Evolutionary conservation across 371 early-diverging fungal species (phyloP), one percentile per base, ranked within the genome.

Genomic region (Coemansia sp.): DNA sequence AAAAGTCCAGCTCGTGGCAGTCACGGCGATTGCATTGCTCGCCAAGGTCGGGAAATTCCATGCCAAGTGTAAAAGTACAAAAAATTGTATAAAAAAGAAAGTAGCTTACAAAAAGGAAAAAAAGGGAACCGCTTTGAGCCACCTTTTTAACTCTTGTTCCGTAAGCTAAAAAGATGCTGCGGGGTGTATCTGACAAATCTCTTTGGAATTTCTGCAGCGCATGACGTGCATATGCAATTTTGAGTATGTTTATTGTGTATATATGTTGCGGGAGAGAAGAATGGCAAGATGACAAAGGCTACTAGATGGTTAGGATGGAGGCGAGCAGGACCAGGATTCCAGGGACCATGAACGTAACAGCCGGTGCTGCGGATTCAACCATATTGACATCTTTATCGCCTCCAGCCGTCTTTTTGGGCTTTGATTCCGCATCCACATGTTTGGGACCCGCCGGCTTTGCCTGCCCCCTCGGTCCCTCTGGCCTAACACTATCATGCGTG

Each of bases 41-140:
- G 29, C 73, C 73, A 7, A 73, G 53, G 6, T 65, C 58, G 19
- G 69, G 69, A 12, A 73, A 61, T 41, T 73, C 73, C 73, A 73
- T 72, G 11, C 17, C 48, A 48, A 48, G 6, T 19, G 48, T 48
- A 7, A 19, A 48, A 19, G 21, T 55, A 29, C 15, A 19, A 32
- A 32, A 32, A 56, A 56, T 3, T 11, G 32, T 23, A 36, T 32
- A 13, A 56, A 28, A 54, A 56, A 17, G 26, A 23, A 23, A 23
- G 23, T 4, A 54, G 4, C 15, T 15, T 24, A 24, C 26, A 52
- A 23, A 52, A 52, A 11, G 6, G 21, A 23, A 23, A 23, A 21
- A 51, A 24, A 52, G 13, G 24, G 52, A 21, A 52, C 21, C 32
- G 32, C 32, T 32, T 32, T 4, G 48, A 17, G 44, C n/a, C 44